phyloP scores from a whole-genome alignment of 2,329 filamentous ascomycete genomes.

The Atkinsonella texensis region DNA sequence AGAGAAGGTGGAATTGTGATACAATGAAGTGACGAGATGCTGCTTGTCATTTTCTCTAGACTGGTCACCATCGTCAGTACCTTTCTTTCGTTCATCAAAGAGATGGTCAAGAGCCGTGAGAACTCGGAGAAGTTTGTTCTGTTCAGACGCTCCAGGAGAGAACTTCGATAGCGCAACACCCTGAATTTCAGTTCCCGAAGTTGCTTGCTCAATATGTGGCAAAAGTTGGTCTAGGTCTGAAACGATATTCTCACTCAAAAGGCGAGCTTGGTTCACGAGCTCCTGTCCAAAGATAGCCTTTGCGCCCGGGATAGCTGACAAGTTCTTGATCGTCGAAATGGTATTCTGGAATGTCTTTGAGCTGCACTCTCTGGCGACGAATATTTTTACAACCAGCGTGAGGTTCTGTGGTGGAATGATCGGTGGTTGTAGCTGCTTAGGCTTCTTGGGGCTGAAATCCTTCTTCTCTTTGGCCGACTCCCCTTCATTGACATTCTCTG shows the following conservation, averaged over 20 bases:
- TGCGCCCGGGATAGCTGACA: conserved; percentile 83
- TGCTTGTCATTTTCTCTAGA: conserved; percentile 55
- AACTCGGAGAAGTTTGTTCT: conserved; percentile 87
- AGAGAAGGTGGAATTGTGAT: conserved; percentile 82
- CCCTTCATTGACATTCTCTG: conserved; percentile 15
- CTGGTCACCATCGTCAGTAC: conserved; percentile 38
- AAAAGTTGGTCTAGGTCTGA: conserved; percentile 74
- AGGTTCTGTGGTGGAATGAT: conserved; percentile 82
- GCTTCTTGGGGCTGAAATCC: conserved; percentile 32
- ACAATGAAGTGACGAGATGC: conserved; percentile 75
- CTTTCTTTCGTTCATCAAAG: conserved; percentile 69
- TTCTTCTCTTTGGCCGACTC: conserved; percentile 27
- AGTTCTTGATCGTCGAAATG: conserved; percentile 94
- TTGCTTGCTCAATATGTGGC: conserved; percentile 74
- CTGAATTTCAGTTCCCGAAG: conserved; percentile 87
- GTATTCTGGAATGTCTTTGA: conserved; percentile 98
- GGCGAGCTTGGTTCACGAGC: conserved; percentile 74
- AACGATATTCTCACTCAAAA: conserved; percentile 74
- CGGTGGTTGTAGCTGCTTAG: conserved; percentile 60
- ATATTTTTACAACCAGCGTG: conserved; percentile 88
- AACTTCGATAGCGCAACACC: conserved; percentile 90
- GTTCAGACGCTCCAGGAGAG: conserved; percentile 88
- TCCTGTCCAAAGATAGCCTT: conserved; percentile 89
- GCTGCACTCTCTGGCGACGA: conserved; percentile 90
- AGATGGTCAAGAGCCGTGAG: conserved; percentile 91